Conservation (phyloP, 305 asterid species). For the Solanum hybrid region DNA sequence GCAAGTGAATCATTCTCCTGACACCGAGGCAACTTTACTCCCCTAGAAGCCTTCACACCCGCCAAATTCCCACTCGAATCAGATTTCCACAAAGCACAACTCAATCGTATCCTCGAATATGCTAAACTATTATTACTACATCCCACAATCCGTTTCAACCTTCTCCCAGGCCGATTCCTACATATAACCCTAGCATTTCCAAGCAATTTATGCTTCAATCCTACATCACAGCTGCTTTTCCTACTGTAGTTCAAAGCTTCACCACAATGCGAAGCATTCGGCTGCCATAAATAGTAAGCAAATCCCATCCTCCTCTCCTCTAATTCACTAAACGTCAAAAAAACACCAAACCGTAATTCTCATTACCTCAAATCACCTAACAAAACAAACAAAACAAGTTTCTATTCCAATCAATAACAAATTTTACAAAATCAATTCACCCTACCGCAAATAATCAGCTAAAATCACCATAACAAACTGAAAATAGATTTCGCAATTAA, state of each 20-base stretch:
- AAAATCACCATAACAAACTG: neutral
- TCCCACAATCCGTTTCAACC: slow-evolving; percentile 14
- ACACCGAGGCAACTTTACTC: slow-evolving; percentile 28
- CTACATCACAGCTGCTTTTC: neutral
- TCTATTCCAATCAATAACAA: neutral
- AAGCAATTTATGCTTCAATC: neutral
- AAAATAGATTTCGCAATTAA: neutral
- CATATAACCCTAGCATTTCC: slow-evolving; percentile 7
- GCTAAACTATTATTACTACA: slow-evolving; percentile 1
- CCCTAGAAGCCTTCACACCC: slow-evolving; percentile 6
- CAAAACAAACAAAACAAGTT: neutral
- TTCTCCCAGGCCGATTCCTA: slow-evolving; percentile 2
- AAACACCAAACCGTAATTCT: neutral
- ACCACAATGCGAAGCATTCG: slow-evolving; percentile 5
- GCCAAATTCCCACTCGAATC: slow-evolving; percentile 8
- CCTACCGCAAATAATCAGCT: neutral
- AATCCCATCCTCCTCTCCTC: slow-evolving; percentile 8
- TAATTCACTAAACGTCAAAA: neutral
- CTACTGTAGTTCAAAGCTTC: neutral
- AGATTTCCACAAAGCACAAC: slow-evolving; percentile 6
- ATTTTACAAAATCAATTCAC: neutral
- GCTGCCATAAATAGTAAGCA: slow-evolving; percentile 11
- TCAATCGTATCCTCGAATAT: slow-evolving; percentile 7
- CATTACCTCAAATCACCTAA: slow-evolving; percentile 10
- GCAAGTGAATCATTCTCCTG: slow-evolving; percentile 86